A percentile compares a stretch with the other conserved stretches of the same genome.
These are phyloP conservation scores for Aspergillus tanneri DNA, from an alignment of 2,329 filamentous ascomycete genomes.

Conservation along the genomic window DNA sequence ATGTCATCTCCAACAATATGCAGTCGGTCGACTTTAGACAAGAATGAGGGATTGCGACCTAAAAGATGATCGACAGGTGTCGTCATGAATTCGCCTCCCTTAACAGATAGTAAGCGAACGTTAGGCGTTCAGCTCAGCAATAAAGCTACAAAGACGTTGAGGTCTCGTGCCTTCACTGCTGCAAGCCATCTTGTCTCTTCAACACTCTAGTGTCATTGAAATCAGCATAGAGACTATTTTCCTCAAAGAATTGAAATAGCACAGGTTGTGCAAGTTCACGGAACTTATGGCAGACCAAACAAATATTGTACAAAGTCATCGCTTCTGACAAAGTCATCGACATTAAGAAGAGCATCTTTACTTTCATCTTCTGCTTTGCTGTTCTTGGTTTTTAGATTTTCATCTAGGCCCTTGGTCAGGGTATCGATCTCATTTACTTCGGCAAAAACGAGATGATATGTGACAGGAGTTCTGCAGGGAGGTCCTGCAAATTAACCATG, in stretches of 20 bases:
- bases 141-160: conserved; percentile 17
- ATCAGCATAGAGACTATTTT: conserved; percentile 13
- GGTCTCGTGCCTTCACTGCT: conserved; percentile 9
- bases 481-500: conserved; percentile 20
- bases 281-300: conserved; percentile 22
- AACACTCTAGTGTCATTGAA: too few species aligned
- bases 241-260: conserved; percentile 19
- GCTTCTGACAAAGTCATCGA: background rate
- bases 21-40: conserved; percentile 17
- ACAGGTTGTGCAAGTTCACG: conserved; percentile 24
- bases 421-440: conserved; percentile 1
- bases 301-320: conserved; percentile 15
- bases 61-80: conserved; percentile 13
- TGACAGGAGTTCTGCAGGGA: conserved; percentile 23
- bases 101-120: conserved; percentile 16
- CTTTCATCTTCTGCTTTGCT: background rate
- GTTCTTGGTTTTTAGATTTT: too few species aligned
- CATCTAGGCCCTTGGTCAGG: background rate
- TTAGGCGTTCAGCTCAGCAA: conserved; percentile 22
- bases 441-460: conserved; percentile 19
- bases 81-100: conserved; percentile 9
- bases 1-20: conserved; percentile 8
- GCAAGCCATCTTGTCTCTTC: conserved; percentile 19
- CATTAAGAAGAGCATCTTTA: background rate
- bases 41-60: conserved; percentile 10